Conservation (phyloP, 139 green algal genomes). For the Pleodorina starrii region DNA sequence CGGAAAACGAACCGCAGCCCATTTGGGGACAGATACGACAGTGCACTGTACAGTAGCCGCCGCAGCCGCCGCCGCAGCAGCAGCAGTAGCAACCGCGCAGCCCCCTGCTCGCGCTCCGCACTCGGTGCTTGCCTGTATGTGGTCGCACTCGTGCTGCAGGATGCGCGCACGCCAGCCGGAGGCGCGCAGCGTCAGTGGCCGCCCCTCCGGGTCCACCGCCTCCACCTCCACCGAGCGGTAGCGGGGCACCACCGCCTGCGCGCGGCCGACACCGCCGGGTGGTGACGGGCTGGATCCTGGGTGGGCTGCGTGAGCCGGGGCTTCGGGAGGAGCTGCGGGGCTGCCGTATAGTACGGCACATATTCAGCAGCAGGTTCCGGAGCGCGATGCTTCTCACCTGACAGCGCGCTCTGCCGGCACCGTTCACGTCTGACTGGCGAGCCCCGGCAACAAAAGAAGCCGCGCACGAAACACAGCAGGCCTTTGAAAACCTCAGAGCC, state of each 20-base stretch:
- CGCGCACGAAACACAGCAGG: no score
- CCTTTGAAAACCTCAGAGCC: no score
- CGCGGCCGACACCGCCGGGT: neutral
- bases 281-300: neutral
- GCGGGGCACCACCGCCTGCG: slow-evolving; percentile 30
- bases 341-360: no score
- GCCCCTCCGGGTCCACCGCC: slow-evolving; percentile 87
- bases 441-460: no score
- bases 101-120: neutral
- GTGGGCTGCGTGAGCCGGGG: no score
- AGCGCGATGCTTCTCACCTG: no score
- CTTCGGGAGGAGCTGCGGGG: no score
- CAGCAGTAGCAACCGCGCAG: neutral
- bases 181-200: slow-evolving; percentile 73
- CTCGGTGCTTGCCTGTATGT: slow-evolving; percentile 87
- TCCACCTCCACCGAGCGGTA: slow-evolving; percentile 48
- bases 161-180: slow-evolving; percentile 86
- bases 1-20: neutral
- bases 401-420: no score
- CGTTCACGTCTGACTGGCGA: no score
- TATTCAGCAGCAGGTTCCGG: no score
- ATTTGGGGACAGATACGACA: neutral
- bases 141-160: slow-evolving; percentile 99
- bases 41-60: neutral
- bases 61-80: neutral